Conservation (phyloP, 805 yeast species). For the Barnettozyma pratensis region DNA sequence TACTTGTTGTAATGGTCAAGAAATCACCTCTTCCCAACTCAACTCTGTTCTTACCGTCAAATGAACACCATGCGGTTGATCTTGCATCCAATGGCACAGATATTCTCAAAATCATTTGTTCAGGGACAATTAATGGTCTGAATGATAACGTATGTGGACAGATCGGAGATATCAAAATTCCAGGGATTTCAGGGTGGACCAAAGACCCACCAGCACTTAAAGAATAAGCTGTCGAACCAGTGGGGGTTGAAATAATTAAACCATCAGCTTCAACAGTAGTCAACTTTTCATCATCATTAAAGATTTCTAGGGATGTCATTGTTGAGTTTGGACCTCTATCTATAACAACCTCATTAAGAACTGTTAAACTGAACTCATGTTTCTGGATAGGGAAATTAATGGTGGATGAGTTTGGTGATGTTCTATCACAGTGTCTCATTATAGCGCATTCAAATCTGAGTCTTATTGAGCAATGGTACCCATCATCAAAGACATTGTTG, state of each 20-base stretch:
- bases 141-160: slow-evolving; percentile 50
- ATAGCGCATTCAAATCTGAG: slow-evolving; percentile 48
- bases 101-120: slow-evolving; percentile 26
- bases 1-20: slow-evolving; percentile 29
- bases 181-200: slow-evolving; percentile 50
- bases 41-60: slow-evolving; percentile 31
- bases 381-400: slow-evolving; percentile 9
- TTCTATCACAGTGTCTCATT: slow-evolving; percentile 26
- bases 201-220: slow-evolving; percentile 50
- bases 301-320: slow-evolving; percentile 46
- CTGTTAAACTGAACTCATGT: slow-evolving; percentile 25
- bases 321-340: slow-evolving; percentile 49
- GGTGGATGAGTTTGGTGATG: slow-evolving; percentile 9
- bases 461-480: slow-evolving; percentile 42
- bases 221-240: slow-evolving; percentile 60
- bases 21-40: slow-evolving; percentile 29
- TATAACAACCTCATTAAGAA: slow-evolving; percentile 47
- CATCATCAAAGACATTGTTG: slow-evolving; percentile 32
- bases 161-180: slow-evolving; percentile 50
- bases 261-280: slow-evolving; percentile 70
- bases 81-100: slow-evolving; percentile 31
- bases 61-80: slow-evolving; percentile 32
- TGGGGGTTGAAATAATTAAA: slow-evolving; percentile 57
- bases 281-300: slow-evolving; percentile 41
- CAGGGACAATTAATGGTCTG: slow-evolving; percentile 48